Conservation (phyloP, 1,139 yeast species). For the Eremothecium coryli region DNA sequence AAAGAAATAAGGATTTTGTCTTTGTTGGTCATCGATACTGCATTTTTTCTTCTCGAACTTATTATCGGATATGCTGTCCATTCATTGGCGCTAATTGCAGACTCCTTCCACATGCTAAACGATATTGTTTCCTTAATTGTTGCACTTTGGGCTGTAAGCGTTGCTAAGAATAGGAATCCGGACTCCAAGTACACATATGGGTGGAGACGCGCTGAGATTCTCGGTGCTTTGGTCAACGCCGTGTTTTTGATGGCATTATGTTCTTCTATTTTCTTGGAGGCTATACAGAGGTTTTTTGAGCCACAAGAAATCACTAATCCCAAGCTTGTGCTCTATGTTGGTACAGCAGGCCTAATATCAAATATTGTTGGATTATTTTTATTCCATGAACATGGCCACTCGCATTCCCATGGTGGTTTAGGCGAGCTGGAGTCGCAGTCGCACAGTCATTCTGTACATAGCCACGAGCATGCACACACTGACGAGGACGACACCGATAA, state of each 20-base stretch:
- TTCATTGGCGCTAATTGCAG: conserved; percentile 88
- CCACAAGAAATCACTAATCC: conserved; percentile 79
- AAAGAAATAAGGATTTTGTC: conserved; percentile 71
- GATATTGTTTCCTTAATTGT: conserved; percentile 84
- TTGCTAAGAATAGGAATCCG: conserved; percentile 73
- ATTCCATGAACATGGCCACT: conserved; percentile 81
- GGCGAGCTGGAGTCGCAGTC: conserved; percentile 20
- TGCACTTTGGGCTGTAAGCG: conserved; percentile 94
- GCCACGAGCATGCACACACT: conserved; percentile 11
- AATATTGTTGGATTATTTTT: conserved; percentile 75
- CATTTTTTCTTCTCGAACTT: conserved; percentile 78
- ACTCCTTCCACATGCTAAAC: conserved; percentile 94
- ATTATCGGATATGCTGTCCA: conserved; percentile 82
- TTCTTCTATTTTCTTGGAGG: conserved; percentile 85
- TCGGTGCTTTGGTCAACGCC: conserved; percentile 89
- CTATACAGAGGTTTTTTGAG: conserved; percentile 75
- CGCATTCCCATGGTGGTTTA: conserved; percentile 42
- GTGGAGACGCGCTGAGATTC: conserved; percentile 92
- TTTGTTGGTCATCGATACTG: conserved; percentile 65
- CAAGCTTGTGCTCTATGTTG: conserved; percentile 68
- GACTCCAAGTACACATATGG: conserved; percentile 89
- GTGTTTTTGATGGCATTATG: conserved; percentile 88
- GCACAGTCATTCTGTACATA: conserved; percentile 17
- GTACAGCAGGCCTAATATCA: conserved; percentile 70
- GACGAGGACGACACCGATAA: conserved; percentile 14